These are phyloP conservation scores for Pochonia chlamydosporia DNA, from an alignment of 2,329 filamentous ascomycete species.

Conservation along the genomic window DNA sequence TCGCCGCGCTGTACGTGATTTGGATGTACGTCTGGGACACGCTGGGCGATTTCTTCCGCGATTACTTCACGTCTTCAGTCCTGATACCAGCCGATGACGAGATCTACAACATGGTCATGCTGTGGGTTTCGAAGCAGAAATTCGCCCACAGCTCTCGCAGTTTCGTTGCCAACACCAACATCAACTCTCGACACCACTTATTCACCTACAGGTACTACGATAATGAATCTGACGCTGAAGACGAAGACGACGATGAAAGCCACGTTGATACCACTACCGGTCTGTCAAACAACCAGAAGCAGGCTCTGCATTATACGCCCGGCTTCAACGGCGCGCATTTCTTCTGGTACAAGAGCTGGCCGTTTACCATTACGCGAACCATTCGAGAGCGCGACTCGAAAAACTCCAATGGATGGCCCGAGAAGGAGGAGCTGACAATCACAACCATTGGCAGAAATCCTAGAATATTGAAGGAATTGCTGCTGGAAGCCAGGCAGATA, in stretches of 20 bases:
- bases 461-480: slow-evolving; percentile 53
- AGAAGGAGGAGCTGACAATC: slow-evolving; percentile 54
- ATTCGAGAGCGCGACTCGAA: slow-evolving; percentile 40
- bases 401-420: slow-evolving; percentile 27
- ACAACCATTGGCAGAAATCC: slow-evolving; percentile 58
- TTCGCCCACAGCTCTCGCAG: slow-evolving; percentile 55
- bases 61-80: slow-evolving; percentile 58
- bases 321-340: slow-evolving; percentile 60
- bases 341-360: slow-evolving; percentile 59
- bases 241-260: slow-evolving; percentile 36
- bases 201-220: slow-evolving; percentile 42
- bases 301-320: slow-evolving; percentile 57
- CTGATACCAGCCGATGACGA: slow-evolving; percentile 65
- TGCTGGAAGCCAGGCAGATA: slow-evolving; percentile 49
- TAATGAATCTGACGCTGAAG: slow-evolving; percentile 29
- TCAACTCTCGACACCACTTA: slow-evolving; percentile 48
- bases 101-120: slow-evolving; percentile 67
- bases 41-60: slow-evolving; percentile 40
- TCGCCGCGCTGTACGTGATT: slow-evolving; percentile 42
- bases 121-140: slow-evolving; percentile 58
- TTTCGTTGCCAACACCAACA: slow-evolving; percentile 60
- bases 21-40: slow-evolving; percentile 48
- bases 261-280: slow-evolving; percentile 17
- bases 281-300: slow-evolving; percentile 30
- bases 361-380: slow-evolving; percentile 55